phyloP scores from a whole-genome alignment of 1,139 yeast genomes.

The Geotrichum klebahnii region DNA sequence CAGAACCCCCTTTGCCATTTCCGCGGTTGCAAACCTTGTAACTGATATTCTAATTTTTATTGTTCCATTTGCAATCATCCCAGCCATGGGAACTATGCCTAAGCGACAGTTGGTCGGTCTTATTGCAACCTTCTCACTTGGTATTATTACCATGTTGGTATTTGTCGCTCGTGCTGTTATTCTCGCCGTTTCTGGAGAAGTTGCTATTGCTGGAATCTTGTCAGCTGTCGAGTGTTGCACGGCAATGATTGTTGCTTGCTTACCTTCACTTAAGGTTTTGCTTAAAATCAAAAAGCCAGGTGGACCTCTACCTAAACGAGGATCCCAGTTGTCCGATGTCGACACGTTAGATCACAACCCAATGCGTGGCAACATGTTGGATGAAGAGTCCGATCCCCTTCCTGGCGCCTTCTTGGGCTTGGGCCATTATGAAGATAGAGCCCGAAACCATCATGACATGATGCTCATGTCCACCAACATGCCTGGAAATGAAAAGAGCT shows the following conservation, averaged over 20 bases:
- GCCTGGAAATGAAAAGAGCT: background rate
- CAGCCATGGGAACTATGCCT: conserved; percentile 26
- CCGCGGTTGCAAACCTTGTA: conserved; percentile 32
- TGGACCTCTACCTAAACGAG: conserved; percentile 16
- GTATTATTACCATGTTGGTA: conserved; percentile 32
- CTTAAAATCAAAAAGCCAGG: conserved; percentile 23
- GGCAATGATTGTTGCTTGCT: conserved; percentile 33
- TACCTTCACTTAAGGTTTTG: conserved; percentile 34
- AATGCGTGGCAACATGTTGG: conserved; percentile 4
- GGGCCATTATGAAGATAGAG: conserved; percentile 18
- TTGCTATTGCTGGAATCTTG: conserved; percentile 30
- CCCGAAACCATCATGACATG: conserved; percentile 15
- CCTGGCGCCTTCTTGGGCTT: conserved; percentile 15
- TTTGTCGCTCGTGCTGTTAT: conserved; percentile 31
- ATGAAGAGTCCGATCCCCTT: conserved; percentile 8
- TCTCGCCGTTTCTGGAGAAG: conserved; percentile 28
- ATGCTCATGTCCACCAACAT: conserved; percentile 11
- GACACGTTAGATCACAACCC: conserved; percentile 12
- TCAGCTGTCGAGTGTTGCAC: conserved; percentile 36
- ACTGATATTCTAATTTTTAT: conserved; percentile 33
- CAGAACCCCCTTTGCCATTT: conserved; percentile 30
- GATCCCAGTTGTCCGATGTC: conserved; percentile 15
- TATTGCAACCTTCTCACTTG: conserved; percentile 33
- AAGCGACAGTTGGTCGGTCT: conserved; percentile 32
- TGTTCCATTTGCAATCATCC: conserved; percentile 35